A percentile compares a stretch with the other conserved stretches of the same genome.
Conservation (phyloP, 441 rosid species). For the Manihot esculenta region DNA sequence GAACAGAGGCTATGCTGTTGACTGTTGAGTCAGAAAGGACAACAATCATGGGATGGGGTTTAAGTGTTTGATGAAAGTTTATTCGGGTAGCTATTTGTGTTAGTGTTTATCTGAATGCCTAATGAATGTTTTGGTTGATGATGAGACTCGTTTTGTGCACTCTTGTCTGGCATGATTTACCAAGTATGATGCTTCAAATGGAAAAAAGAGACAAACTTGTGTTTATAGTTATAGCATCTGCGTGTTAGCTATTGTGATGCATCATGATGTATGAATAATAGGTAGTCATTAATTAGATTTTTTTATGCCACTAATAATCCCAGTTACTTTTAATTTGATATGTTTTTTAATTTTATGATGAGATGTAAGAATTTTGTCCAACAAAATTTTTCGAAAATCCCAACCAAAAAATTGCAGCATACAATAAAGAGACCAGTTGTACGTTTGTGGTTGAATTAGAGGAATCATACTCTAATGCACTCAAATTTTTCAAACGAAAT, state of each 20-base stretch:
- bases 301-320: not conserved
- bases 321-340: not conserved
- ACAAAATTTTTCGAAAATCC: not conserved
- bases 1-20: conserved; percentile 72
- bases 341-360: not conserved
- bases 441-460: no score
- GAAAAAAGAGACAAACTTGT: not conserved
- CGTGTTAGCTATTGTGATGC: not conserved
- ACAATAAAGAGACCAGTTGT: not conserved
- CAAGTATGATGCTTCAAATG: conserved; percentile 5
- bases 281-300: not conserved
- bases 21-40: conserved; percentile 26
- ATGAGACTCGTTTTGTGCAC: not conserved
- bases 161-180: conserved; percentile 11
- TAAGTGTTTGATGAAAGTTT: not conserved
- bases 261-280: conserved; percentile 5
- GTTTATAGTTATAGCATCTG: not conserved
- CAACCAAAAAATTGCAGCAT: not conserved
- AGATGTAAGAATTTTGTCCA: not conserved
- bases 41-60: no score
- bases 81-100: no score
- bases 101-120: no score
- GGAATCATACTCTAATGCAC: no score
- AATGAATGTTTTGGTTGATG: not conserved
- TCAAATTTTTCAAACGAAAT: no score